Conservation (phyloP, 371 early-diverging fungal species). For the Blastocladiella emersonii region DNA sequence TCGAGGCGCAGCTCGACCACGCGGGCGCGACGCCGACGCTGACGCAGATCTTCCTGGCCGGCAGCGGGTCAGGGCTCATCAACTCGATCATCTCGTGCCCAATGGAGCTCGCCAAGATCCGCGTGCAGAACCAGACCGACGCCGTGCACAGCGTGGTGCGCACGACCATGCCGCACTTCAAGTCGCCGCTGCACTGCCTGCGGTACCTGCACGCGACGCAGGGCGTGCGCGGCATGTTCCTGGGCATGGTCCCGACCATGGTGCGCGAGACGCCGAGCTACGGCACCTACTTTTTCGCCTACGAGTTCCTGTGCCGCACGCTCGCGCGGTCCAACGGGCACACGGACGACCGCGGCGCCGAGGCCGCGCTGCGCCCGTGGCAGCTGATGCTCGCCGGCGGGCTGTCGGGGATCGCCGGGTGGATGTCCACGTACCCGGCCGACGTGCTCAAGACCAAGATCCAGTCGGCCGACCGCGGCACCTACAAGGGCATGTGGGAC, state of each 20-base stretch:
- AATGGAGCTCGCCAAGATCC: conserved; percentile 36
- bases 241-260: conserved; percentile 46
- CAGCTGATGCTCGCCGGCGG: conserved; percentile 57
- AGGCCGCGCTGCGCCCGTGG: conserved; percentile 27
- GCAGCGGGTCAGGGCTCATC: conserved; percentile 50
- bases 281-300: conserved; percentile 60
- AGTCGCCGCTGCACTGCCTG: conserved; percentile 47
- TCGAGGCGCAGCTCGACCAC: conserved; percentile 30
- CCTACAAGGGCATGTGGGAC: conserved; percentile 33
- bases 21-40: conserved; percentile 24
- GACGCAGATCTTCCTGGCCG: conserved; percentile 55
- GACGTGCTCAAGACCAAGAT: conserved; percentile 22
- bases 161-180: conserved; percentile 15
- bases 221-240: conserved; percentile 48
- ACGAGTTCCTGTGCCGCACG: conserved; percentile 41
- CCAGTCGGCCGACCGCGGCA: conserved; percentile 16
- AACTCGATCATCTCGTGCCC: conserved; percentile 20
- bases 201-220: conserved; percentile 31
- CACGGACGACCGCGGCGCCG: conserved; percentile 5
- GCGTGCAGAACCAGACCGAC: conserved; percentile 36
- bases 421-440: conserved; percentile 62
- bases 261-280: conserved; percentile 56
- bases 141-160: conserved; percentile 7
- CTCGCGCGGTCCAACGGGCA: conserved; percentile 19
- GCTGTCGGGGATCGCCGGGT: conserved; percentile 55